phyloP scores from a whole-genome alignment of 768 basidiomycete species.

The Tulasnella sp. region DNA sequence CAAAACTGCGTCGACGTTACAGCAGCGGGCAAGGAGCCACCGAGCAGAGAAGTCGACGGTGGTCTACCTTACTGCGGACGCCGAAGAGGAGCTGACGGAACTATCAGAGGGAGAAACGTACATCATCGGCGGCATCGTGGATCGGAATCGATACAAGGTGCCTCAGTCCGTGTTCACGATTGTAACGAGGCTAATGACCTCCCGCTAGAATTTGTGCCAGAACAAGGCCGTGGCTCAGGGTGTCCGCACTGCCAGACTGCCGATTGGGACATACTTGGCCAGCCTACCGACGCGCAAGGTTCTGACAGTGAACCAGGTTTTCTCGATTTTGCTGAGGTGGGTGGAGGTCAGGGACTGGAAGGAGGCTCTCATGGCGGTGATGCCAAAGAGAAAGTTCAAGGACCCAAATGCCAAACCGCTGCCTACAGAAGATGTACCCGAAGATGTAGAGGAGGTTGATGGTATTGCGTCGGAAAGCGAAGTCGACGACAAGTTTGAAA shows the following conservation, averaged over 20 bases:
- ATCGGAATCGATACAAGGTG: conserved; percentile 94
- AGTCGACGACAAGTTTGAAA: conserved; percentile 16
- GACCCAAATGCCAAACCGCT: conserved; percentile 31
- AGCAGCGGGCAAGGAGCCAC: neutral
- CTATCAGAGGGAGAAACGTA: conserved; percentile 78
- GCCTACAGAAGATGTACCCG: conserved; percentile 16
- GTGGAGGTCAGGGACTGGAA: conserved; percentile 80
- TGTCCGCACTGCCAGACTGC: conserved; percentile 77
- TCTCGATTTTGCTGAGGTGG: conserved; percentile 87
- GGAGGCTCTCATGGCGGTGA: conserved; percentile 71
- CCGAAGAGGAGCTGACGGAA: conserved; percentile 71
- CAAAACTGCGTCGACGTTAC: neutral
- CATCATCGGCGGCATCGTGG: conserved; percentile 89
- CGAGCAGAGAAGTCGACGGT: conserved; percentile 37
- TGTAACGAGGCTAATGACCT: neutral
- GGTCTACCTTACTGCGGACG: conserved; percentile 92
- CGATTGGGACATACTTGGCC: conserved; percentile 83
- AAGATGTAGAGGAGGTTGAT: too few relatives aligned
- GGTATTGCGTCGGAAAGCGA: conserved; percentile 19
- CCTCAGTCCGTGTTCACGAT: conserved; percentile 19
- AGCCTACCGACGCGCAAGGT: conserved; percentile 85
- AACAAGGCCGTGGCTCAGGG: conserved; percentile 66
- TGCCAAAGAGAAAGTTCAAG: conserved; percentile 84
- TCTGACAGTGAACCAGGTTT: conserved; percentile 92
- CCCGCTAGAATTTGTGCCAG: conserved; percentile 65